Evolutionary conservation across 2,329 filamentous ascomycete genomes (phyloP).

Genomic region (Ophiostoma sp.): DNA sequence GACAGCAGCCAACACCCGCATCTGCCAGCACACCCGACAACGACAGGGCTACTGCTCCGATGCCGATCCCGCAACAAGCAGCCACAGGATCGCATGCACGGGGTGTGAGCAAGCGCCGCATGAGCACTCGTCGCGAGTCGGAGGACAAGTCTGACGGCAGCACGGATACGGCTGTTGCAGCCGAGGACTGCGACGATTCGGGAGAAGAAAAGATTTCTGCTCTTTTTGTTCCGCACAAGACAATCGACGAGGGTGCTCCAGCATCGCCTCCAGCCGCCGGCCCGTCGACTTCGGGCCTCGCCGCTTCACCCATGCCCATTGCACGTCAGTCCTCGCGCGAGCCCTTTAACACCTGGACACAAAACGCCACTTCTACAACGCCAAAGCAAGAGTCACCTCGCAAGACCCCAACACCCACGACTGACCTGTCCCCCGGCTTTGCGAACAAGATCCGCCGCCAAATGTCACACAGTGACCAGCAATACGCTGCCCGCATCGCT

Average conservation of each 20-base stretch:
- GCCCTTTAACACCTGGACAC: constrained; percentile 47
- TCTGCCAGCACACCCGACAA: neutral
- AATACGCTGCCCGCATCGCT: constrained; percentile 23
- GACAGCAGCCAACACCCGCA: neutral
- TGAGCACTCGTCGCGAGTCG: constrained; percentile 35
- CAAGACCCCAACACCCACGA: constrained; percentile 21
- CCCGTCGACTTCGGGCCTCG: constrained; percentile 13
- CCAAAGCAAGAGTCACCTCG: constrained; percentile 44
- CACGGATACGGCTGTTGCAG: constrained; percentile 36
- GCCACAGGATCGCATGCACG: neutral
- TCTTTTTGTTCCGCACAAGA: constrained; percentile 73
- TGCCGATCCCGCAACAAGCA: constrained; percentile 15
- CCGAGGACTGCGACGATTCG: constrained; percentile 55
- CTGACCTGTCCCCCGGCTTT: constrained; percentile 18
- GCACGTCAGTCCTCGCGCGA: constrained; percentile 32
- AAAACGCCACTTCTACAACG: constrained; percentile 47
- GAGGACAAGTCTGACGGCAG: constrained; percentile 34
- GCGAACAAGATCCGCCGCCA: constrained; percentile 20
- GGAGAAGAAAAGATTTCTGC: constrained; percentile 84
- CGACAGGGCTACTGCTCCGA: constrained; percentile 10
- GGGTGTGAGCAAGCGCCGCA: constrained; percentile 21
- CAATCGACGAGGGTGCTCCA: constrained; percentile 40
- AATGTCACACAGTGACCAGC: constrained; percentile 23
- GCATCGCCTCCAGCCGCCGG: constrained; percentile 21
- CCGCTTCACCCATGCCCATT: constrained; percentile 18